Evolutionary conservation across 2,329 filamentous ascomycete genomes (phyloP).

Genomic region (Clonostachys rhizophaga): DNA sequence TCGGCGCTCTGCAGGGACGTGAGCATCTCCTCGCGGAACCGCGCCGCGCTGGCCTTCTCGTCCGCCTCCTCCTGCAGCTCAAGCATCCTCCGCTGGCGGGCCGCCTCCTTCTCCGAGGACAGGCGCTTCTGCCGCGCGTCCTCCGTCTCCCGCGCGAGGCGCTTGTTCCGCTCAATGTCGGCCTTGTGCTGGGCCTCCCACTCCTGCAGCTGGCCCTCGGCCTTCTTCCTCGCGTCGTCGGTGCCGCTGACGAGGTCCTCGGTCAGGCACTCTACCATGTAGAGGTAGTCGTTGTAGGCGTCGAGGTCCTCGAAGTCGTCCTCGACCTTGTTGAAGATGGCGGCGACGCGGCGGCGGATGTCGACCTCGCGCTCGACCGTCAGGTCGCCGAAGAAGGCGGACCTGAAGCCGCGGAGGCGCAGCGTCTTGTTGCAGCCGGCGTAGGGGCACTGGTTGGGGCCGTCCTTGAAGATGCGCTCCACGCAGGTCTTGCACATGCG

Average conservation of each 20-base stretch:
- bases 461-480: conserved; percentile 86
- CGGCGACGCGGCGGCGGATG: conserved; percentile 73
- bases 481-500: conserved; percentile 98
- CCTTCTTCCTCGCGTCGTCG: conserved; percentile 52
- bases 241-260: conserved; percentile 77
- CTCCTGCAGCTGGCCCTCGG: conserved; percentile 38
- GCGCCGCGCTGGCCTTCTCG: conserved; percentile 59
- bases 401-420: conserved; percentile 77
- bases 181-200: conserved; percentile 72
- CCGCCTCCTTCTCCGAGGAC: conserved; percentile 62
- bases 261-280: conserved; percentile 85
- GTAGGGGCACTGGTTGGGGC: conserved; percentile 88
- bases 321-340: conserved; percentile 81
- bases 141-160: conserved; percentile 49
- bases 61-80: conserved; percentile 66
- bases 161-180: conserved; percentile 59
- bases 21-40: conserved; percentile 65
- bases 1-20: conserved; percentile 61
- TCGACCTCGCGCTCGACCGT: conserved; percentile 90
- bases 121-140: conserved; percentile 48
- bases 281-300: conserved; percentile 91
- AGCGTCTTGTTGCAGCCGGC: conserved; percentile 84
- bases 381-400: conserved; percentile 87
- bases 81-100: conserved; percentile 52
- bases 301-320: conserved; percentile 84